These are phyloP conservation scores for Xylariaceae sp. DNA, from an alignment of 2,329 filamentous ascomycete genomes.

Conservation along the genomic window DNA sequence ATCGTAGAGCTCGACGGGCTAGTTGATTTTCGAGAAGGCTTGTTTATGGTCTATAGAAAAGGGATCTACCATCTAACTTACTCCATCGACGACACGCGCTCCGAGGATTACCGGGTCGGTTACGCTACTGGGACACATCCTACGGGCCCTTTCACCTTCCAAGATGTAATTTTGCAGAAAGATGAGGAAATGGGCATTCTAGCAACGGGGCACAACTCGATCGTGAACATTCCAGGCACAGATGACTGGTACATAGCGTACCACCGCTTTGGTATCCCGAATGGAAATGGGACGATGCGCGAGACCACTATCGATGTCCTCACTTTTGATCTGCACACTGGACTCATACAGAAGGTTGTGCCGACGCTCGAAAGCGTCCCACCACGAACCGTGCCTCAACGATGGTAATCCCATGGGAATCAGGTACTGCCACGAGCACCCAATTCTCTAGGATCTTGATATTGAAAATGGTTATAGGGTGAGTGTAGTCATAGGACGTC, in stretches of 20 bases:
- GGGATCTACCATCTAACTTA: slow-evolving; percentile 52
- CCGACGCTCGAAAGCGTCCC: slow-evolving; percentile 41
- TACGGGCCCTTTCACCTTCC: slow-evolving; percentile 49
- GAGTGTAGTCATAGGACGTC: too few relatives aligned
- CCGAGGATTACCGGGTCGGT: slow-evolving; percentile 49
- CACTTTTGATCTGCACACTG: slow-evolving; percentile 41
- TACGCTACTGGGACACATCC: slow-evolving; percentile 46
- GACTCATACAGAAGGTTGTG: slow-evolving; percentile 42
- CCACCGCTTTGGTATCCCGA: slow-evolving; percentile 50
- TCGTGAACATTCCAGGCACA: slow-evolving; percentile 49
- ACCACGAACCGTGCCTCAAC: slow-evolving; percentile 1
- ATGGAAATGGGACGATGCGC: slow-evolving; percentile 46
- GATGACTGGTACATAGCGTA: slow-evolving; percentile 56
- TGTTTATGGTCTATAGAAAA: slow-evolving; percentile 48
- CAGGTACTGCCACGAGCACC: too few relatives aligned
- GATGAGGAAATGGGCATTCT: slow-evolving; percentile 45
- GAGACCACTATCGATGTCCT: slow-evolving; percentile 48
- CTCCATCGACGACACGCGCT: slow-evolving; percentile 51
- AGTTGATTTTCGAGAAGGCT: slow-evolving; percentile 46
- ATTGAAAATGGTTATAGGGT: too few relatives aligned
- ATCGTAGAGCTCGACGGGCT: slow-evolving; percentile 41
- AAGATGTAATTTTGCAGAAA: slow-evolving; percentile 48
- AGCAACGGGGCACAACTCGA: slow-evolving; percentile 49
- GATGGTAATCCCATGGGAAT: too few relatives aligned
- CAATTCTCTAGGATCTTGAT: too few relatives aligned